Evolutionary conservation across 2,329 filamentous ascomycete genomes (phyloP), one percentile per base, ranked within the genome.

Genomic region (Thelonectria olida): DNA sequence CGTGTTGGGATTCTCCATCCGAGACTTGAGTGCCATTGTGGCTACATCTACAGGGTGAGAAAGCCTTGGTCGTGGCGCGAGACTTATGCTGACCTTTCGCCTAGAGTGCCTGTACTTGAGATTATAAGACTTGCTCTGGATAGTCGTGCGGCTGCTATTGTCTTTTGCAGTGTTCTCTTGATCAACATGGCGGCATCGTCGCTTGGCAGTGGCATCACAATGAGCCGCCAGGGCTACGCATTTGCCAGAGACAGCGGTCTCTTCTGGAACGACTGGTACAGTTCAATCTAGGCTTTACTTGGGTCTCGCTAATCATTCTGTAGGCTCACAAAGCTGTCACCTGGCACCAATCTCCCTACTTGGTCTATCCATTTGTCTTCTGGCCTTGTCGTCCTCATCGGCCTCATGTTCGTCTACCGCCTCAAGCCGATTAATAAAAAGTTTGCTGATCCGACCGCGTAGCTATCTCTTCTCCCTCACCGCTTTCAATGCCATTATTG

Each of bases 291-390:
- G 27, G 8, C 17, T 7, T n/a, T 34, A n/a, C n/a, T n/a, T 9
- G 19, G 6, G 2, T 3, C 4, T 25, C 7, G 23, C 41, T 45
- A 22, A 45, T 15, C 9, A 5, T 12, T 3, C 31, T 17, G 2
- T 31, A 51, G 48, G 13, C 31, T 51, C 31, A 25, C 48, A 8
- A 9, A 51, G 13, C 17, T 39, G 8, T 23, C 19, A 8, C 31
- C 31, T 15, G 17, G 31, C 10, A 23, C 31, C 7, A 23, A 39
- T 31, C 28, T 51, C 19, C 48, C 48, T 5, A 38, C 48, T n/a
- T 56, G 54, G 54, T 49, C 44, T 22, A 56, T 56, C 23, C 39
- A 41, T n/a, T 15, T 56, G 23, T 25, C 54, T 20, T 56, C 54
- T 2, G 9, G 36, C 12, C 25, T 56, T 31, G 54, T 56, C 7